Evolutionary conservation across 139 green algal genomes (phyloP).

Genomic region (Micractinium conductrix): DNA sequence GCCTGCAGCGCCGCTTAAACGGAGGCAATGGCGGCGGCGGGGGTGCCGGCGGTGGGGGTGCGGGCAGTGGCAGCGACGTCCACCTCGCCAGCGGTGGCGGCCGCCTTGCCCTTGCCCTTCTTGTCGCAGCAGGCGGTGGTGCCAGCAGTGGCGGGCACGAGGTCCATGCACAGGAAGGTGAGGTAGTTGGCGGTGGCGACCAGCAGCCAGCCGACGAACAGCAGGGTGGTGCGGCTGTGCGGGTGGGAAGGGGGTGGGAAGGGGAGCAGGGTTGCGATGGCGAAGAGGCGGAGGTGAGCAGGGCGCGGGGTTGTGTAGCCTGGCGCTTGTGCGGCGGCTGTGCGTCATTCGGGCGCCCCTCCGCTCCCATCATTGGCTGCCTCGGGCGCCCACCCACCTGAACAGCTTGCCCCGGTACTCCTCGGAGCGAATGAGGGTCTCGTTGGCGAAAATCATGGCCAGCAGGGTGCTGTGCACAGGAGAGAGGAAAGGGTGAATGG

Average conservation of each 20-base stretch:
- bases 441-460: conserved; percentile 1
- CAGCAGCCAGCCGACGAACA: neutral
- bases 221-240: neutral
- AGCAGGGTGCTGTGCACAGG: neutral
- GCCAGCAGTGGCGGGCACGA: neutral
- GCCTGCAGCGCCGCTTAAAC: too few species aligned
- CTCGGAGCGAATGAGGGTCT: neutral
- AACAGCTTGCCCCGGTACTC: neutral
- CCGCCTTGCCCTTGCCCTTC: neutral
- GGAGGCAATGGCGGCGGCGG: neutral
- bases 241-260: neutral
- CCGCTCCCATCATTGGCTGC: too few species aligned
- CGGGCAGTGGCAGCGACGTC: neutral
- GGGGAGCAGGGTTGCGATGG: neutral
- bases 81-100: neutral
- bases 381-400: neutral
- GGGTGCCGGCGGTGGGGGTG: neutral
- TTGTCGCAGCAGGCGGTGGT: neutral
- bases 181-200: neutral
- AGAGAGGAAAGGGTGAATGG: too few species aligned
- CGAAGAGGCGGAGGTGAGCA: neutral
- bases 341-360: neutral
- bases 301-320: too few species aligned
- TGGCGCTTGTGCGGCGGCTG: neutral
- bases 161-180: neutral